Evolutionary conservation across 306 rosid species (phyloP), one percentile per base, ranked within the genome.

Genomic region (Pterocarpus macrocarpus): DNA sequence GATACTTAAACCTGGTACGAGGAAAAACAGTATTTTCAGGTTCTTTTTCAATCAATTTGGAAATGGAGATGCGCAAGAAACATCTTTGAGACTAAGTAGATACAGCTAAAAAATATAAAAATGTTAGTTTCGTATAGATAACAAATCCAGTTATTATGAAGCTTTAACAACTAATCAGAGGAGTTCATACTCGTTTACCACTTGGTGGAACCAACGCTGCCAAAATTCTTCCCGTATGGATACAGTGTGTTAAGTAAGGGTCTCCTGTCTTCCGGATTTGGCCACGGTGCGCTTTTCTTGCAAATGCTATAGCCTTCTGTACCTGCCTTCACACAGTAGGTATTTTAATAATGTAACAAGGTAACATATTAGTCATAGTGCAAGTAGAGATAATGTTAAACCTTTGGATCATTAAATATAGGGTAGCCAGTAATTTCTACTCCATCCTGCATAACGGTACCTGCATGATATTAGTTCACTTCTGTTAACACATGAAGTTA

Each of bases 251-350:
- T 81, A 95, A 85, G 76, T 95, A 95, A 79, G 97, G 99, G 67
- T 95, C 99, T 71, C 99, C 99, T 2, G 97, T 95, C 82, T 87
- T 92, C 70, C 99, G 91, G 30, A 88, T 28, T 82, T 95, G 99
- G 59, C 99, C 97, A 22, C 82, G 89, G 77, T 95, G 99, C 61
- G 99, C 99, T 81, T 89, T 90, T 79, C 90, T 93, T 50, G 99
- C 94, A 89, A 95, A 92, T 38, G 85, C 92, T 85, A 95, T 88
- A 75, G 95, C 97, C 88, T 95, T 93, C 82, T 89, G 95, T 91
- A 95, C 99, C 99, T 95, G 89, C 97, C 99, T 95, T 95, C 90
- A 90, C 89, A 82, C 80, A 90, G 63, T 68, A 84, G 85, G 76
- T 79, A 80, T 81, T 89, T 88, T 87, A 81, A 86, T 76, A 82